These are phyloP conservation scores for Fusarium sulawesiense DNA, from an alignment of 2,329 filamentous ascomycete species.

Conservation along the genomic window DNA sequence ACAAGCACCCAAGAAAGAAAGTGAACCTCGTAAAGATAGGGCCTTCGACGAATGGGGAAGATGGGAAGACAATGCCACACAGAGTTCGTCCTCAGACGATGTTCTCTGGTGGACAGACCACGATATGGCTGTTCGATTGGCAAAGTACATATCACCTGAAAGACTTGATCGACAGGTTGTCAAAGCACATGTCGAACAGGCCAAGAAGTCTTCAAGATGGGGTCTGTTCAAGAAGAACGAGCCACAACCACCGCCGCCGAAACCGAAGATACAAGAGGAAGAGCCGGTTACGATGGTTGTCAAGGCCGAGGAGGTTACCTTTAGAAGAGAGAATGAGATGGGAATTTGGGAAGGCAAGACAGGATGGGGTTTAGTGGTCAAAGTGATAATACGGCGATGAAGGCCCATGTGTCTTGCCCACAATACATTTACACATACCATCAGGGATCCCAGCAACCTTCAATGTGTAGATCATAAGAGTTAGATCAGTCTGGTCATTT, in stretches of 20 bases:
- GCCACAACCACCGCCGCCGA: slow-evolving; percentile 17
- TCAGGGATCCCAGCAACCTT: no score
- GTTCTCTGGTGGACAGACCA: slow-evolving; percentile 62
- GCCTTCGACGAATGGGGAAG: slow-evolving; percentile 62
- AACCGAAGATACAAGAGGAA: slow-evolving; percentile 13
- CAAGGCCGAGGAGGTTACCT: slow-evolving; percentile 60
- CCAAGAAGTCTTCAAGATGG: slow-evolving; percentile 52
- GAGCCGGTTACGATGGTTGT: slow-evolving; percentile 55
- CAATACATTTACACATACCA: not conserved
- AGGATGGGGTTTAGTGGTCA: slow-evolving; percentile 63
- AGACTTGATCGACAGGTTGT: slow-evolving; percentile 46
- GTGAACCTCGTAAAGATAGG: slow-evolving; percentile 3
- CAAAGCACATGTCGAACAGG: slow-evolving; percentile 48
- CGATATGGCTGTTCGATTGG: slow-evolving; percentile 58
- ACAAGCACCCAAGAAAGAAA: not conserved
- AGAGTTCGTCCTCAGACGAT: not conserved
- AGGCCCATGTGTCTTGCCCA: not conserved
- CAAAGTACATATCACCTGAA: slow-evolving; percentile 56
- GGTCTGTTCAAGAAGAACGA: slow-evolving; percentile 47
- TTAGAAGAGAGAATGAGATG: slow-evolving; percentile 63
- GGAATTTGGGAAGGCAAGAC: slow-evolving; percentile 63
- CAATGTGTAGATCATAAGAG: not conserved
- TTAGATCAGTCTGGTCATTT: rapidly evolving
- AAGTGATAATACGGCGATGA: slow-evolving; percentile 47
- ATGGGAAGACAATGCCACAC: slow-evolving; percentile 48